Conservation (phyloP, 2,329 filamentous ascomycete species). For the Zymoseptoria ardabiliae region DNA sequence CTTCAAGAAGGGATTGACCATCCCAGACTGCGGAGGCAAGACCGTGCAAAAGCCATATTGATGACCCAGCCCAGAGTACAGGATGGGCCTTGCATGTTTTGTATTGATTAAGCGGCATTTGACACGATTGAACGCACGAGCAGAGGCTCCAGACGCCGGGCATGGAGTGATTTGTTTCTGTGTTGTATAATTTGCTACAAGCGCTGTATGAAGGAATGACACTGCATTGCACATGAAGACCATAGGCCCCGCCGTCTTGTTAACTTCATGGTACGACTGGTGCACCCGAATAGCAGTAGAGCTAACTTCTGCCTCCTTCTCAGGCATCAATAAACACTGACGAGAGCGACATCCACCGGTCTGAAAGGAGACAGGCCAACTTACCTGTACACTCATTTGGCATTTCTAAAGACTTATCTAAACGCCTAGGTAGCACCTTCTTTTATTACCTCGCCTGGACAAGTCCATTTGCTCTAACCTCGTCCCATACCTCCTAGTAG, state of each 20-base stretch:
- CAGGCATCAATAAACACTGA: too few relatives aligned
- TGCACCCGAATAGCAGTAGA: too few relatives aligned
- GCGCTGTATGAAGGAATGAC: background rate
- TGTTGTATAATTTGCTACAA: background rate
- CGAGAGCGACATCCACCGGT: too few relatives aligned
- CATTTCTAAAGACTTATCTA: background rate
- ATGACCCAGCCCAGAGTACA: background rate
- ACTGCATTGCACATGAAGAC: background rate
- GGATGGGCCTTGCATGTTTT: background rate
- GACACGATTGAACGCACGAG: background rate
- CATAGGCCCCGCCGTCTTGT: too few relatives aligned
- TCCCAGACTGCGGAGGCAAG: slow-evolving; percentile 78
- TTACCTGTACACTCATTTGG: background rate
- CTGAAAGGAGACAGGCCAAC: too few relatives aligned
- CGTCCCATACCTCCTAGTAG: background rate
- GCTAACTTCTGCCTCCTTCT: too few relatives aligned
- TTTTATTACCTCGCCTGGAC: background rate
- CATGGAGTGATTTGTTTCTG: background rate
- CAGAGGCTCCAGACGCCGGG: too few relatives aligned
- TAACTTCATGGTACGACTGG: too few relatives aligned
- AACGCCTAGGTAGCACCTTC: background rate
- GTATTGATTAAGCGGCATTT: background rate
- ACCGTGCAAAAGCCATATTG: slow-evolving; percentile 35
- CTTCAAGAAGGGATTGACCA: slow-evolving; percentile 73
- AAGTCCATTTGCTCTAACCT: background rate